Conservation (phyloP, 2,329 filamentous ascomycete genomes). For the Pyricularia sp. region DNA sequence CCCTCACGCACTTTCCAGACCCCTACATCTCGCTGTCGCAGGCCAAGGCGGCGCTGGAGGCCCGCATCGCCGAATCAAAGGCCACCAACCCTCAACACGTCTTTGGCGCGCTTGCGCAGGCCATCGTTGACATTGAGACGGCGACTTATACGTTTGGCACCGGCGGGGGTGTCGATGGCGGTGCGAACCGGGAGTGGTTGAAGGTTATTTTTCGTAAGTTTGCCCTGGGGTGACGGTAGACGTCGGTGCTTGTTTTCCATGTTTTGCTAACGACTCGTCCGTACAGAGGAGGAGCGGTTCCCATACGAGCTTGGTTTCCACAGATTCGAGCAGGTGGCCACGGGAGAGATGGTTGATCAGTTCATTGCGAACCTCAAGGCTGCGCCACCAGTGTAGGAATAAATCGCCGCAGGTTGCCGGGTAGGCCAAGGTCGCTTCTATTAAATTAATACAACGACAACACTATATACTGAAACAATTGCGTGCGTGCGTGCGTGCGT, state of each 20-base stretch:
- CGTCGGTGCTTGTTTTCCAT: too few species aligned
- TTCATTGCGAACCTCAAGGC: background rate
- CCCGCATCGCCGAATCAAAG: slow-evolving; percentile 1
- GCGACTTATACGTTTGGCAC: background rate
- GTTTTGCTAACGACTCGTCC: background rate
- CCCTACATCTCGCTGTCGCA: slow-evolving; percentile 14
- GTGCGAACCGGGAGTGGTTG: background rate
- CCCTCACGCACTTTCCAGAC: slow-evolving; percentile 16
- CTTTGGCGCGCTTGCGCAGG: background rate
- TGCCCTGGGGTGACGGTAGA: background rate
- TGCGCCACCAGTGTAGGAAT: background rate
- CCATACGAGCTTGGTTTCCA: slow-evolving; percentile 1
- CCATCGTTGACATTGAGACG: background rate
- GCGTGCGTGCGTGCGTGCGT: background rate
- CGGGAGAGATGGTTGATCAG: background rate
- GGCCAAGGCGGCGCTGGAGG: background rate
- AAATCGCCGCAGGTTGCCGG: background rate
- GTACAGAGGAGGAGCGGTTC: background rate
- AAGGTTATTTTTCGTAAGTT: slow-evolving; percentile 3
- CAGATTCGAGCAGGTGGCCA: background rate
- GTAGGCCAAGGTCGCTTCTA: too few species aligned
- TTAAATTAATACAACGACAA: background rate
- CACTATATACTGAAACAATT: background rate
- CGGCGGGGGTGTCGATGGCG: background rate
- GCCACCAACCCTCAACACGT: background rate